Evolutionary conservation across 2,329 filamentous ascomycete genomes (phyloP).

Genomic region (Raffaelea arxii): DNA sequence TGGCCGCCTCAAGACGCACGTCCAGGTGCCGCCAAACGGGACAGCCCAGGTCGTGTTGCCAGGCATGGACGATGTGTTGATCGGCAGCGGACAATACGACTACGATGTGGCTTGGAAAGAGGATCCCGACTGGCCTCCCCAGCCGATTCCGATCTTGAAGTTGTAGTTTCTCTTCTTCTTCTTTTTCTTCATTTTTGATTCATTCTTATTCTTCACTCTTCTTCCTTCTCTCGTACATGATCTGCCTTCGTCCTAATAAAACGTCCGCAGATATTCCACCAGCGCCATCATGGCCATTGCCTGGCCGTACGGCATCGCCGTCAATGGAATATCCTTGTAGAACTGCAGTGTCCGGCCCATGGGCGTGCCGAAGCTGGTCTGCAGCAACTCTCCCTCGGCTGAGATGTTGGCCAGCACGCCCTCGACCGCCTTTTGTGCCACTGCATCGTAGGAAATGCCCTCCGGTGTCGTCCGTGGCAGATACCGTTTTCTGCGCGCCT

Average conservation of each 20-base stretch:
- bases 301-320: slow-evolving; percentile 77
- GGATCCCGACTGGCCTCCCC: slow-evolving; percentile 1
- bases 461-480: slow-evolving; percentile 29
- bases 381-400: slow-evolving; percentile 56
- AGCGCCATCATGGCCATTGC: slow-evolving; percentile 78
- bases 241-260: too few relatives aligned
- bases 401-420: slow-evolving; percentile 59
- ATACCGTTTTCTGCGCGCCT: slow-evolving; percentile 61
- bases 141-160: too few relatives aligned
- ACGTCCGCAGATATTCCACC: slow-evolving; percentile 60
- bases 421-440: slow-evolving; percentile 55
- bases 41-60: slow-evolving; percentile 2
- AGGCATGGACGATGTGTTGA: background rate
- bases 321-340: slow-evolving; percentile 67
- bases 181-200: too few relatives aligned
- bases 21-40: slow-evolving; percentile 5
- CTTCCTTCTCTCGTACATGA: too few relatives aligned
- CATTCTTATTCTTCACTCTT: too few relatives aligned
- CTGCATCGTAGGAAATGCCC: slow-evolving; percentile 38
- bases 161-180: too few relatives aligned
- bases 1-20: background rate
- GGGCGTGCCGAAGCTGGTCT: slow-evolving; percentile 69
- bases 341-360: slow-evolving; percentile 68
- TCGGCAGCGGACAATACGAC: background rate
- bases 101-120: slow-evolving; percentile 6